A percentile compares a stretch with the other conserved stretches of the same genome.
phyloP scores from a whole-genome alignment of 106 monocot species.

The Dendrobium chrysotoxum region DNA sequence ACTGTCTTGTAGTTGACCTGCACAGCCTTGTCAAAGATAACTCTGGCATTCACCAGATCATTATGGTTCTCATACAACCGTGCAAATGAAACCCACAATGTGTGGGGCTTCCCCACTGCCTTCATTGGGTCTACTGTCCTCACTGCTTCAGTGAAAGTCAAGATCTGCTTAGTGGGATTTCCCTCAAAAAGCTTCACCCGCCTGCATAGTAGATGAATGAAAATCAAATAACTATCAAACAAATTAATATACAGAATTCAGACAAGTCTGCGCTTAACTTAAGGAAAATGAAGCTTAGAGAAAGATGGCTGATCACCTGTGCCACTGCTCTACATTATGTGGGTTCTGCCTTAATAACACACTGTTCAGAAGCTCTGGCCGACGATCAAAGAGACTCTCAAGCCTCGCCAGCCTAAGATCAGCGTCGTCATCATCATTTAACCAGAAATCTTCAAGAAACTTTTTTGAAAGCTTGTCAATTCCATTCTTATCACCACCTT shows the following conservation, averaged over 20 bases:
- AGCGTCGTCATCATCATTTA: slow-evolving; percentile 89
- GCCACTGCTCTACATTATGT: slow-evolving; percentile 99
- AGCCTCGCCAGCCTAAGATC: slow-evolving; percentile 83
- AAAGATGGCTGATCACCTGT: slow-evolving; percentile 28
- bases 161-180: slow-evolving; percentile 77
- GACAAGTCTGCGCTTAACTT: neutral
- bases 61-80: slow-evolving; percentile 85
- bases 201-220: slow-evolving; percentile 27
- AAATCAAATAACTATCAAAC: neutral
- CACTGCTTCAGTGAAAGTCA: slow-evolving; percentile 87
- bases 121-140: slow-evolving; percentile 94
- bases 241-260: neutral
- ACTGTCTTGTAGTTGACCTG: slow-evolving; percentile 82
- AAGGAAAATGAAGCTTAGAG: neutral
- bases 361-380: slow-evolving; percentile 82
- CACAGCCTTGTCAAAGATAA: slow-evolving; percentile 87
- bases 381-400: slow-evolving; percentile 58
- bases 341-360: slow-evolving; percentile 97
- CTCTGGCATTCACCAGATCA: slow-evolving; percentile 78
- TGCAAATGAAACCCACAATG: slow-evolving; percentile 91
- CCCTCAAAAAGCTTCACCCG: slow-evolving; percentile 90
- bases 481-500: slow-evolving; percentile 21
- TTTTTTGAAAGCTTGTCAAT: slow-evolving; percentile 47
- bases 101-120: slow-evolving; percentile 96
- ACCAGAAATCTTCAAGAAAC: slow-evolving; percentile 72